Evolutionary conservation across 768 basidiomycete genomes (phyloP).

Genomic region (Termitomyces sp.): DNA sequence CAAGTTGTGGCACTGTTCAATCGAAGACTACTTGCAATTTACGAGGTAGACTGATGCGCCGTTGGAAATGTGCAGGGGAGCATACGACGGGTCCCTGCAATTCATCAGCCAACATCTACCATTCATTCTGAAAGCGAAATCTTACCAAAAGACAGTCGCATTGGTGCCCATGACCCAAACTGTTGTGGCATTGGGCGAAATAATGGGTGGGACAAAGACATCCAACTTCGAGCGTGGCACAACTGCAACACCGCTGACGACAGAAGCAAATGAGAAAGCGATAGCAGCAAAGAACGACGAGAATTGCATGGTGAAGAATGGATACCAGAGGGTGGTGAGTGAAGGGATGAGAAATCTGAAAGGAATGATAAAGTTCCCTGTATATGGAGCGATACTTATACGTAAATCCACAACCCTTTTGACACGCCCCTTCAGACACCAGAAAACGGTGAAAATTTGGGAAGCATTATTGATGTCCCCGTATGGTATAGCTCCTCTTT

Average conservation of each 20-base stretch:
- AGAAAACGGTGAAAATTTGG: conserved; percentile 5
- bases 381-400: conserved; percentile 5
- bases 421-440: no score
- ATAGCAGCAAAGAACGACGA: conserved; percentile 21
- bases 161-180: conserved; percentile 25
- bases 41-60: conserved; percentile 27
- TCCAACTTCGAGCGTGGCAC: conserved; percentile 22
- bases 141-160: conserved; percentile 28
- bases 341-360: neutral
- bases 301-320: conserved; percentile 15
- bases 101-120: neutral
- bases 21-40: conserved; percentile 20
- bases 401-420: no score
- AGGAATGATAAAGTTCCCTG: neutral
- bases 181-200: conserved; percentile 22
- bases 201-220: conserved; percentile 28
- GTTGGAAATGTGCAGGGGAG: conserved; percentile 41
- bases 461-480: conserved; percentile 7
- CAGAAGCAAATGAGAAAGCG: conserved; percentile 22
- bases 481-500: neutral
- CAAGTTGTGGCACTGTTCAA: neutral
- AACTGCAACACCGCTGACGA: conserved; percentile 16
- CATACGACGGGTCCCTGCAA: conserved; percentile 35
- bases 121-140: neutral
- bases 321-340: neutral